A percentile compares a stretch with the other conserved stretches of the same genome.
These are phyloP conservation scores for Eucalyptus coolabah DNA, from an alignment of 345 rosid species.

Conservation along the genomic window DNA sequence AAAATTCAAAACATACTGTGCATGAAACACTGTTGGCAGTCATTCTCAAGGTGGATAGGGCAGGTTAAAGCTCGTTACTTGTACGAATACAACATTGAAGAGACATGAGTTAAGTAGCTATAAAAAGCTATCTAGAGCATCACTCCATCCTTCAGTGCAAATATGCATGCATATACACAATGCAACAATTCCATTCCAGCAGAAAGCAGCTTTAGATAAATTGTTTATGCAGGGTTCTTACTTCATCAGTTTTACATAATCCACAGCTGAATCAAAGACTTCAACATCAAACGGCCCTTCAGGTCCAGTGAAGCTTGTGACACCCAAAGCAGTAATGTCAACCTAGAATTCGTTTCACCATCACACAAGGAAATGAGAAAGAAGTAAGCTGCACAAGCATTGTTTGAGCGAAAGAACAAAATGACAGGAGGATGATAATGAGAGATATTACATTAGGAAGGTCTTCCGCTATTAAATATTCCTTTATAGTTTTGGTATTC, in stretches of 20 bases:
- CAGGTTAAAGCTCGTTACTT: neutral
- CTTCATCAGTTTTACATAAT: constrained; percentile 90
- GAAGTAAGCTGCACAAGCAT: neutral
- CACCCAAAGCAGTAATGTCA: constrained; percentile 58
- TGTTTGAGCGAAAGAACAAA: neutral
- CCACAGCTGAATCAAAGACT: constrained; percentile 86
- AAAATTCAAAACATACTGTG: neutral
- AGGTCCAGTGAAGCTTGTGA: constrained; percentile 62
- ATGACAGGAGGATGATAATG: neutral
- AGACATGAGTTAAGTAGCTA: neutral
- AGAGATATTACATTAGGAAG: constrained; percentile 47
- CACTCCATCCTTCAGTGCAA: neutral
- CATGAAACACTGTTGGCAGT: neutral
- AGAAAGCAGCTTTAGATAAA: neutral
- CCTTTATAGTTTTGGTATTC: constrained; percentile 84
- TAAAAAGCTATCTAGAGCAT: neutral
- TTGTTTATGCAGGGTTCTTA: constrained; percentile 11
- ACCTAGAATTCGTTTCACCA: constrained; percentile 25
- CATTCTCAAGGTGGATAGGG: neutral
- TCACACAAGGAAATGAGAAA: neutral
- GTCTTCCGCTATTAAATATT: constrained; percentile 66
- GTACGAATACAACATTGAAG: neutral
- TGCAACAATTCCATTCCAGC: neutral
- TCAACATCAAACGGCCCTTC: constrained; percentile 90
- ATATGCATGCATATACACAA: neutral